Conservation (phyloP, 495 filamentous ascomycete species). For the Apiosordaria backusii region DNA sequence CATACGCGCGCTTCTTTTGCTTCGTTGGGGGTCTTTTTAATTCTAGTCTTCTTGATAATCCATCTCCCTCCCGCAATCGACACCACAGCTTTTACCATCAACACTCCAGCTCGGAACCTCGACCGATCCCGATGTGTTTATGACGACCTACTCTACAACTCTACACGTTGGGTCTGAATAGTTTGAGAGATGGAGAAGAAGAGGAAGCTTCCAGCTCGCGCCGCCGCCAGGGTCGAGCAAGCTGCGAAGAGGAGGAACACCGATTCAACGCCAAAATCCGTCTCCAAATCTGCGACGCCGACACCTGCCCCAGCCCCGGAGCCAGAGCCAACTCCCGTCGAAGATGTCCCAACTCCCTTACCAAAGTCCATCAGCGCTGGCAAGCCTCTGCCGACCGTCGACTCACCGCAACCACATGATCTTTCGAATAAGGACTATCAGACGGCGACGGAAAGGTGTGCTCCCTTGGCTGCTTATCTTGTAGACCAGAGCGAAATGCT, state of each 20-base stretch:
- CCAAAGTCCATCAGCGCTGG: slow-evolving; percentile 52
- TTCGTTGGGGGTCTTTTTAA: not conserved
- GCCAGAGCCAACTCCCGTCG: slow-evolving; percentile 26
- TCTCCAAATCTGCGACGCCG: slow-evolving; percentile 38
- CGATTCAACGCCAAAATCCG: slow-evolving; percentile 33
- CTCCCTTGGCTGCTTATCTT: not conserved
- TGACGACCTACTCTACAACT: slow-evolving; percentile 17
- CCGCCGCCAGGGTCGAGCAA: slow-evolving; percentile 49
- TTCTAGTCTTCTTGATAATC: not conserved
- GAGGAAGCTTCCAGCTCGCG: slow-evolving; percentile 54
- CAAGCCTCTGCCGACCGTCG: slow-evolving; percentile 70
- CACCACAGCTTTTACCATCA: not conserved
- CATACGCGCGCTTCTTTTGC: not conserved
- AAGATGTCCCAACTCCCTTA: slow-evolving; percentile 53
- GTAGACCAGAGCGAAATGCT: not conserved
- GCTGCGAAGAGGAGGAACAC: slow-evolving; percentile 48
- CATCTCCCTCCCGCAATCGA: not conserved
- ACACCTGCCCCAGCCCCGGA: slow-evolving; percentile 30
- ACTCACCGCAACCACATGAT: slow-evolving; percentile 61
- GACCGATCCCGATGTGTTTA: slow-evolving; percentile 23
- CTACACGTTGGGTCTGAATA: slow-evolving; percentile 22
- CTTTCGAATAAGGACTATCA: slow-evolving; percentile 71
- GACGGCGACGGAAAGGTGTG: slow-evolving; percentile 77
- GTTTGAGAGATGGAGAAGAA: slow-evolving; percentile 50
- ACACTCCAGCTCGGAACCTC: not conserved